Percentiles rank a stretch among this genome's conserved stretches.
Conservation (phyloP, 2,329 filamentous ascomycete genomes). For the Sclerotinia trifoliorum region DNA sequence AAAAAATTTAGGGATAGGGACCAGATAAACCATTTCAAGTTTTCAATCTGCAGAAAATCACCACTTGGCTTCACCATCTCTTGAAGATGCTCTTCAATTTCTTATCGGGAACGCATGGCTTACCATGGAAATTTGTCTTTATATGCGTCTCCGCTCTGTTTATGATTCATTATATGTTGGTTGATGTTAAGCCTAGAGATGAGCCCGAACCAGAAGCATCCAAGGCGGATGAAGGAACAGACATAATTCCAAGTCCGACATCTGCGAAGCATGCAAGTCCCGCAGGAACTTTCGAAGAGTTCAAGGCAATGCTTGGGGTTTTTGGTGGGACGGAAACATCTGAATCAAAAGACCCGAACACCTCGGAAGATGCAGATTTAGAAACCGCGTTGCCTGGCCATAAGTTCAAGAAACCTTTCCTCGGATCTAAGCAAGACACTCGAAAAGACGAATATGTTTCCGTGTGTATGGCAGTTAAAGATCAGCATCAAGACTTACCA, state of each 20-base stretch:
- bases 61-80: neutral
- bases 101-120: neutral
- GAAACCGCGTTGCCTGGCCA: neutral
- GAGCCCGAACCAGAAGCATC: neutral
- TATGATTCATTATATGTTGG: constrained; percentile 19
- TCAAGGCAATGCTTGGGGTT: constrained; percentile 20
- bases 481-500: constrained; percentile 32
- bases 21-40: constrained; percentile 1
- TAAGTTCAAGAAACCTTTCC: constrained; percentile 7
- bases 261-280: neutral
- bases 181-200: constrained; percentile 6
- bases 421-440: constrained; percentile 17
- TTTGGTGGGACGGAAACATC: neutral
- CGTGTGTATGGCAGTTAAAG: constrained; percentile 35
- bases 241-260: neutral
- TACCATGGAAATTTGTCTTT: constrained; percentile 23
- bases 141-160: constrained; percentile 5
- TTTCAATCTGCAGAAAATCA: neutral
- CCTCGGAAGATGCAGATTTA: neutral
- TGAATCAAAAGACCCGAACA: neutral
- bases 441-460: constrained; percentile 32
- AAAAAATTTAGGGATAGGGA: neutral
- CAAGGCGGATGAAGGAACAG: neutral
- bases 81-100: constrained; percentile 16
- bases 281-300: constrained; percentile 23